Base-by-base conservation (phyloP, 164 flowering plant species). In the Kingdonia uniflora region DNA sequence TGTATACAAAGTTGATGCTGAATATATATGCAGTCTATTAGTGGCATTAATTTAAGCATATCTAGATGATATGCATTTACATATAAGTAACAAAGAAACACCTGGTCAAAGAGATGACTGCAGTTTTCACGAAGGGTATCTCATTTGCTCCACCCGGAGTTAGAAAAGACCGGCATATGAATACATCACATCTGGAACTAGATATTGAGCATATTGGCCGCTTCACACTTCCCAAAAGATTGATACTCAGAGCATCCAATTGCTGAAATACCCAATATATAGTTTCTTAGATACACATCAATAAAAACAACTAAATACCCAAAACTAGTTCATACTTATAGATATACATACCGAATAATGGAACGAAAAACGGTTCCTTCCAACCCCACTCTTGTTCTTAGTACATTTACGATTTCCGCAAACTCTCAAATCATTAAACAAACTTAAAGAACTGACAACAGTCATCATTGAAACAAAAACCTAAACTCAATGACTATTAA, bases 151-250 rank as follows among this genome's bases (percentile, higher is more conserved):
- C 62, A 51, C 75, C 73, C 43, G 79, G 78, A 14, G 42, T 21
- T 23, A 72, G 52, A 60, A 68, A 79, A 54, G 83, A 78, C 58
- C 65, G 71, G 53, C 95, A 86, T 44, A 61, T 71, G 33, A 82
- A 65, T 19, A 54, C 61, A 64, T 63, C 72, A 45, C 14, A 46
- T 50, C 70, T 79, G 24, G 45, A 57, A n/a, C n/a, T n/a, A 50
- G 73, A 73, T 37, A 62, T 20, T 40, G 62, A 38, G 46, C 46
- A 47, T 35, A 55, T 22, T 54, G 70, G 77, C 56, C 56, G 51
- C 45, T 65, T 42, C 44, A 61, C 38, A 54, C 52, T 65, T 53
- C 54, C 58, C 23, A 72, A 74, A 39, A 73, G 67, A 62, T 47
- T 66, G 33, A 66, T 23, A 56, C 76, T 72, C 76, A 76, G 72